Evolutionary conservation across 371 early-diverging fungal species (phyloP), one percentile per base, ranked within the genome.

Genomic region (Saksenaea oblongispora): DNA sequence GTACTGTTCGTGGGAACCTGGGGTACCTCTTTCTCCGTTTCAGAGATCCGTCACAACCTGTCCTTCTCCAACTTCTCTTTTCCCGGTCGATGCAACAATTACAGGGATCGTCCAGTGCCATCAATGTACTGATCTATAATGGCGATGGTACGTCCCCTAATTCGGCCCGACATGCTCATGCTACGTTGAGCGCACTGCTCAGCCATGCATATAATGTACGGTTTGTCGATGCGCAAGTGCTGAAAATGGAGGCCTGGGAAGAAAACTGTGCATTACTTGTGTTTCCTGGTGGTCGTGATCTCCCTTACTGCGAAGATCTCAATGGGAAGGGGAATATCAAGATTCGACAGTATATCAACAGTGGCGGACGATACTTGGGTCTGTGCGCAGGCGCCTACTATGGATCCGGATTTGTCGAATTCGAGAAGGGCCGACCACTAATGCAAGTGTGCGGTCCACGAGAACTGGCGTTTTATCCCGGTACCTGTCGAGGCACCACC

Each of bases 301-400:
- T 90, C 42, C 93, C 93, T 2, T 95, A 92, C 62, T 82, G 88
- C 28, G 73, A 82, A 8, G 84, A 87, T 58, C 80, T 96, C 41
- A 73, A 80, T 24, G 91, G 90, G 1, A 58, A 59, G 24, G 79
- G 80, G 53, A 86, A 89, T 54, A 58, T 34, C 3, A 80, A 82
- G 18, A 92, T 98, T 55, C 62, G 65, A 5, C 67, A 76, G 4
- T 98, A 87, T 78, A 93, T 97, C 2, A 51, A 64, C 0, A 59
- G 64, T 11, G 97, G 96, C 14, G 98, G 98, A 2, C 76, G 82
- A n/a, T 96, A 93, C 69, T 70, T 95, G 34, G 98, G 98, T 1
- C 83, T 98, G 27, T 97, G 98, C 67, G 96, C 95, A 0, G 98
- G 97, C 18, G 96, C 90, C 0, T 95, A 96, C 71, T 95, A 91